These are phyloP conservation scores for Neostapfia colusana DNA, from an alignment of 176 grass and related monocot species.

Conservation along the genomic window DNA sequence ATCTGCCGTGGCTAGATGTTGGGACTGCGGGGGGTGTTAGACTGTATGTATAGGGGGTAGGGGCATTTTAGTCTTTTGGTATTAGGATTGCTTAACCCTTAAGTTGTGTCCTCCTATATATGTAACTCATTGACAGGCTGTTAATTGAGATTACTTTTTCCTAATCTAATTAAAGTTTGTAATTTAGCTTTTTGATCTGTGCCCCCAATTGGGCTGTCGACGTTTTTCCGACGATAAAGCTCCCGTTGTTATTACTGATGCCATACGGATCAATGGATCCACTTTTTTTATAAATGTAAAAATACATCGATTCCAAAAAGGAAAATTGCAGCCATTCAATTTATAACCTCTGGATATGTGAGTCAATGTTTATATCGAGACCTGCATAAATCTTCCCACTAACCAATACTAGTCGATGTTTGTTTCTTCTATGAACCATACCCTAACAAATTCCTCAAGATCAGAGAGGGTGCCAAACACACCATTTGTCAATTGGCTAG, in stretches of 20 bases:
- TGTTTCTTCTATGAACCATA: neutral
- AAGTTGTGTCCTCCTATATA: no score
- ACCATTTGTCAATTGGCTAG: neutral
- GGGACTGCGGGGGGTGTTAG: no score
- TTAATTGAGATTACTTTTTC: no score
- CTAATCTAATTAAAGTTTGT: no score
- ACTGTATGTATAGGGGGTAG: no score
- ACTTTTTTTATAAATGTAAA: neutral
- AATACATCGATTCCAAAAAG: neutral
- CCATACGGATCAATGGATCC: neutral
- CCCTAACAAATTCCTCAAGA: neutral
- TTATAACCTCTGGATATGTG: neutral
- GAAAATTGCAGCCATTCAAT: neutral
- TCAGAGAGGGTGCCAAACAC: neutral
- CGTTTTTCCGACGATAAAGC: constrained; percentile 15
- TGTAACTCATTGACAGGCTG: no score
- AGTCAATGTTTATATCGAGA: neutral
- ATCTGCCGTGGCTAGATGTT: no score
- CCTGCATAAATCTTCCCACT: neutral
- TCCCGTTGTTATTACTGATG: neutral
- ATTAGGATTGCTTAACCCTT: no score
- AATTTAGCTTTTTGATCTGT: constrained; percentile 10
- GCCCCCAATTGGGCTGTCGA: constrained; percentile 45
- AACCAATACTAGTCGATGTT: neutral
- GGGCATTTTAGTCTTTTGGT: no score